Evolutionary conservation across 257 asterid genomes (phyloP), one percentile per base, ranked within the genome.

Genomic region (Verbena officinalis): DNA sequence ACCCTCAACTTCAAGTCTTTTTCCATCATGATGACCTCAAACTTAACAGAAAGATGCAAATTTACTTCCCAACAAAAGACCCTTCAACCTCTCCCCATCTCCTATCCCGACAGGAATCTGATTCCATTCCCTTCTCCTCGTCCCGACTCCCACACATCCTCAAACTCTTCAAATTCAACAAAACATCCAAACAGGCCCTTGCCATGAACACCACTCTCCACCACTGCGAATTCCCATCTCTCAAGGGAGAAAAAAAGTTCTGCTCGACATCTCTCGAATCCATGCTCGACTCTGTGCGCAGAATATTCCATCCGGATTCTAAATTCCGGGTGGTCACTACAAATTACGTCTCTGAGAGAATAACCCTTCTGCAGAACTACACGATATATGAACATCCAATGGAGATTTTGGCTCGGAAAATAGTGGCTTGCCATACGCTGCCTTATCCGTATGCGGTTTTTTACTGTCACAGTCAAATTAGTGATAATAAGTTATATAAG

Each of bases 381-480:
- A 82, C 93, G 0, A 59, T 92, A n/a, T 3, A 23, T 6, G 81
- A 72, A 31, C 17, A 44, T 45, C 86, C 84, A 1, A 1, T 9
- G 30, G 84, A 67, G 10, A 69, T 86, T 22, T 31, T 34, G 16
- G 78, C 80, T 11, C 48, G 66, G 0, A 81, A 20, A 52, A 72
- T 87, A 9, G 67, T 92, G 3, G 88, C 76, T 0, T 92, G 98
- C 71, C 98, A 92, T 69, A 34, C 65, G 15, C 59, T 92, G 78
- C 91, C 98, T 66, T 92, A 92, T 61, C 97, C 98, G 1, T 89
- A 92, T 60, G 86, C 90, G 5, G 95, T 92, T 4, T 83, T 78
- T 60, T 92, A 89, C 65, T 87, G 98, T 33, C 97, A 92, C 14
- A 55, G 86, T 23, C 95, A 89, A 69, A 77, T 61, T 3, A 71